These are phyloP conservation scores for Phytophthora fragariaefolia DNA, from an alignment of 352 stramenopile species.

Conservation along the genomic window DNA sequence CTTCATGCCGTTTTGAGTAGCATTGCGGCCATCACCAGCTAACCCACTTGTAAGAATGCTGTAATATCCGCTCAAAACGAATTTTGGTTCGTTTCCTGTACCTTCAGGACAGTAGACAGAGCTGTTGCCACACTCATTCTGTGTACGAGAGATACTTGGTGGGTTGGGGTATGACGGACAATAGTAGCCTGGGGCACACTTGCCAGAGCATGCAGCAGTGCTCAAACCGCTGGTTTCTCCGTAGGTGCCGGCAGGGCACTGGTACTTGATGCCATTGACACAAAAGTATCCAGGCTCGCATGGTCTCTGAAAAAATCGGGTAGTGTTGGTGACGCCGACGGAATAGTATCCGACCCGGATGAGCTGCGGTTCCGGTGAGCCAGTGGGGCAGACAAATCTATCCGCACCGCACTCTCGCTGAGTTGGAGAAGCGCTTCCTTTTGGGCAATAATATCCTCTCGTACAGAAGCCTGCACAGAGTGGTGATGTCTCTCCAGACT, in stretches of 20 bases:
- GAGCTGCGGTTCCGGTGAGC: slow-evolving; percentile 37
- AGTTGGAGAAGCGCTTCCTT: slow-evolving; percentile 50
- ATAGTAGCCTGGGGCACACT: slow-evolving; percentile 67
- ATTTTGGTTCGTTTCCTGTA: slow-evolving; percentile 52
- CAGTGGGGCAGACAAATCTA: slow-evolving; percentile 59
- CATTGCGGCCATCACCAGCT: slow-evolving; percentile 47
- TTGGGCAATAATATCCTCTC: slow-evolving; percentile 72
- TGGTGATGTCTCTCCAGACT: slow-evolving; percentile 51
- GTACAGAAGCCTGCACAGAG: slow-evolving; percentile 68
- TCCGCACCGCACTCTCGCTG: slow-evolving; percentile 52
- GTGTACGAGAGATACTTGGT: slow-evolving; percentile 49
- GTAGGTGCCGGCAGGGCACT: slow-evolving; percentile 81
- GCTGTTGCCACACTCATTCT: slow-evolving; percentile 57
- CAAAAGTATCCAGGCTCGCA: slow-evolving; percentile 87
- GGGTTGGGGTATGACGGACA: slow-evolving; percentile 69
- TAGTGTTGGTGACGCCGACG: slow-evolving; percentile 58
- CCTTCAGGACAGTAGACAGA: slow-evolving; percentile 65
- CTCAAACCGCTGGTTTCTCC: slow-evolving; percentile 53
- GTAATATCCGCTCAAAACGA: slow-evolving; percentile 60
- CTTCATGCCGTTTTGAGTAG: slow-evolving; percentile 56
- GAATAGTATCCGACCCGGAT: slow-evolving; percentile 74
- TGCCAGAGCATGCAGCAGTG: slow-evolving; percentile 57
- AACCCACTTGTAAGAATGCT: slow-evolving; percentile 51
- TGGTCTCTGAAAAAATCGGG: slow-evolving; percentile 60
- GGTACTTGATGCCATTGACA: slow-evolving; percentile 57